phyloP scores from a whole-genome alignment of 768 basidiomycete genomes.

The Termitomyces sp. region DNA sequence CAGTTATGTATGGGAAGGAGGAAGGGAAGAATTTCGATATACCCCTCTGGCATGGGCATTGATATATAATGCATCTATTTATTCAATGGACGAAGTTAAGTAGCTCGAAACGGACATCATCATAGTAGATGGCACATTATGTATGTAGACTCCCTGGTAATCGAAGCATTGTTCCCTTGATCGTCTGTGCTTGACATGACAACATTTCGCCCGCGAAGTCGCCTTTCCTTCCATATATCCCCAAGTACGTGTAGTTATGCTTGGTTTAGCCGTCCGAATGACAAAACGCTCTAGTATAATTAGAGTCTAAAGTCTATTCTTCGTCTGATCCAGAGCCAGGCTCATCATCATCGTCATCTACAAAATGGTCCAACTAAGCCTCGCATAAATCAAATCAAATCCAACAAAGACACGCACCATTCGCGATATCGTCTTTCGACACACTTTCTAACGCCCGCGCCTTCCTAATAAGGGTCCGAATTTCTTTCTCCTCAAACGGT shows the following conservation, averaged over 20 bases:
- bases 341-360: slow-evolving; percentile 27
- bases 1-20: background rate
- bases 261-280: background rate
- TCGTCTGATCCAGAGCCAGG: slow-evolving; percentile 30
- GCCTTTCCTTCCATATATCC: background rate
- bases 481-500: slow-evolving; percentile 47
- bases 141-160: background rate
- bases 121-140: background rate
- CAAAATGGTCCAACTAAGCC: background rate
- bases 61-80: background rate
- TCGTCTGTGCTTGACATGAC: background rate
- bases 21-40: background rate
- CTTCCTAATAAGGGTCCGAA: slow-evolving; percentile 49
- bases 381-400: background rate
- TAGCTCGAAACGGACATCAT: slow-evolving; percentile 3
- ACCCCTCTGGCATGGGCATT: background rate
- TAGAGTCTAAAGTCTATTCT: slow-evolving; percentile 20
- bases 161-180: background rate
- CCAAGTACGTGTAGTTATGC: no score
- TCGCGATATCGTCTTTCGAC: slow-evolving; percentile 59
- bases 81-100: background rate
- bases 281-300: background rate
- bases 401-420: slow-evolving; percentile 37
- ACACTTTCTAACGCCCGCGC: slow-evolving; percentile 49
- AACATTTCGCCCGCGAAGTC: slow-evolving; percentile 1